phyloP scores from a whole-genome alignment of 495 filamentous ascomycete species.

The Aspergillus avenaceus region DNA sequence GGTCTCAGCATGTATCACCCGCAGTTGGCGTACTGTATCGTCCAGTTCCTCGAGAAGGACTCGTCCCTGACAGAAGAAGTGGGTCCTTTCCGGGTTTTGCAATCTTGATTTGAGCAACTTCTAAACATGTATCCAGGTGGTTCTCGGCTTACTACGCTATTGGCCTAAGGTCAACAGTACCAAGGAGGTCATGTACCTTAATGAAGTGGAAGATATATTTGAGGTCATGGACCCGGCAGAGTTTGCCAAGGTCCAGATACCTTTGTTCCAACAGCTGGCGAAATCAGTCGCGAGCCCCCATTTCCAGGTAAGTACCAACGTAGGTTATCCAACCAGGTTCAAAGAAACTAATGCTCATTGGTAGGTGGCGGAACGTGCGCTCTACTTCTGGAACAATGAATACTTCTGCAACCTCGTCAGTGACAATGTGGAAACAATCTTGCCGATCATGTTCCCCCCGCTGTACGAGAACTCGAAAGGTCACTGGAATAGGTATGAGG shows the following conservation, averaged over 20 bases:
- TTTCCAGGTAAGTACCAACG: constrained; percentile 66
- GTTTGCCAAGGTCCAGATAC: constrained; percentile 98
- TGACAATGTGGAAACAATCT: constrained; percentile 96
- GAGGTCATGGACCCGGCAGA: constrained; percentile 99
- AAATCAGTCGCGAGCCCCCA: constrained; percentile 98
- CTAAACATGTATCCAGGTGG: constrained; percentile 56
- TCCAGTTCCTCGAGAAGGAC: constrained; percentile 98
- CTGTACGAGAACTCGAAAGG: constrained; percentile 99
- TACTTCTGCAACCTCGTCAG: constrained; percentile 99
- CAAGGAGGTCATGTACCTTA: constrained; percentile 99
- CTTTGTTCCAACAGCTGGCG: constrained; percentile 92
- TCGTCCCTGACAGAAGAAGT: constrained; percentile 96
- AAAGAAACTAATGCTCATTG: neutral
- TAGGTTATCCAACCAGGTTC: neutral
- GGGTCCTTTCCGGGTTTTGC: constrained; percentile 13
- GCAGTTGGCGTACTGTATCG: constrained; percentile 97
- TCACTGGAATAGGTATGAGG: constrained; percentile 90
- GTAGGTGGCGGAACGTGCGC: constrained; percentile 86
- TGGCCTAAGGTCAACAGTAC: constrained; percentile 99
- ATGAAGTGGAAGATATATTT: constrained; percentile 99
- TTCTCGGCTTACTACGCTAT: constrained; percentile 89
- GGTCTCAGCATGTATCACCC: constrained; percentile 99
- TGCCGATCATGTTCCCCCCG: constrained; percentile 99
- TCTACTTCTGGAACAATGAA: constrained; percentile 99
- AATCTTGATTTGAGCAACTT: constrained; percentile 1